phyloP scores from a whole-genome alignment of 2,329 filamentous ascomycete genomes.

The Thielaviopsis punctulata region DNA sequence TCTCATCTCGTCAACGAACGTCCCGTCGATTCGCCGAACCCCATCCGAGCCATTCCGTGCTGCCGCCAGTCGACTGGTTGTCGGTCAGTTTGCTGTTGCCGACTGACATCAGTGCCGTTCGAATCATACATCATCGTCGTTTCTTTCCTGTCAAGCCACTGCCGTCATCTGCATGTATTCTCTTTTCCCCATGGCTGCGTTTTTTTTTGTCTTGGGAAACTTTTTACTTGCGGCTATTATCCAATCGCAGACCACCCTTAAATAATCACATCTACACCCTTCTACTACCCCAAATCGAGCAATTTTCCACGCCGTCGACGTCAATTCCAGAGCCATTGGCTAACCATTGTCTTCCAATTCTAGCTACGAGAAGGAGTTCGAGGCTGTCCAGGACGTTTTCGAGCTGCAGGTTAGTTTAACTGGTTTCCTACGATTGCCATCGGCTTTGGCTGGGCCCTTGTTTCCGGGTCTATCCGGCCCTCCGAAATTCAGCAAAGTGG shows the following conservation, averaged over 20 bases:
- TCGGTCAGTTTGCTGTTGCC: background rate
- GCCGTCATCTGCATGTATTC: background rate
- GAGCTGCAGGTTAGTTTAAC: conserved; percentile 75
- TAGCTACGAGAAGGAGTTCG: conserved; percentile 98
- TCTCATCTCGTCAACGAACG: background rate
- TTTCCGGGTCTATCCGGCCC: conserved; percentile 9
- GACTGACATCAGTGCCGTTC: background rate
- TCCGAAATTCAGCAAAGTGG: conserved; percentile 11
- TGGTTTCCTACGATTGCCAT: background rate
- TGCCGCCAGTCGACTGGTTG: background rate
- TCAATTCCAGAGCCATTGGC: background rate
- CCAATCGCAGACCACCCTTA: background rate
- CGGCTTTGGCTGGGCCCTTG: background rate
- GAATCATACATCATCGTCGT: background rate
- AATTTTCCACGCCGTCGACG: background rate
- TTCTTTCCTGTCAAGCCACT: background rate
- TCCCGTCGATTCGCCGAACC: background rate
- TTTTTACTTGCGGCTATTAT: background rate
- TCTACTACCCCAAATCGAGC: background rate
- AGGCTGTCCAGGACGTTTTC: conserved; percentile 93
- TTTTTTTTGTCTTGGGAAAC: background rate
- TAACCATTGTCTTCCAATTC: conserved; percentile 11
- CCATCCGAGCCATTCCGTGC: background rate
- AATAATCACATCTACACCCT: background rate
- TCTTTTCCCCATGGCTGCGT: background rate